Evolutionary conservation across 73 alveolate genomes (phyloP).

Genomic region (Effrenium voratum): DNA sequence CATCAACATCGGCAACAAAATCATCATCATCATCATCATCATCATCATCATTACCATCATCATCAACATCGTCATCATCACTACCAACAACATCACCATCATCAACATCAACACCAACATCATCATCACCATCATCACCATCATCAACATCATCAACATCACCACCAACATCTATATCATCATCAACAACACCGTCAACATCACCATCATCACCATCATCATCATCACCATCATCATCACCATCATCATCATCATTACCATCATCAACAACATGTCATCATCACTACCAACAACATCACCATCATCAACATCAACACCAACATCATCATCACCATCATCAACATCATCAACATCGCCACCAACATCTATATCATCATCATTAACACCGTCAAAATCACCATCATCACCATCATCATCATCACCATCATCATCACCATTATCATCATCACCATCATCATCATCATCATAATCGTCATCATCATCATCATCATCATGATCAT

Average conservation of each 20-base stretch:
- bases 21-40: too few relatives aligned
- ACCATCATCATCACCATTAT: background rate
- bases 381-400: too few relatives aligned
- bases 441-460: background rate
- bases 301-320: background rate
- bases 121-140: background rate
- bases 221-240: background rate
- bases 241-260: background rate
- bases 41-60: too few relatives aligned
- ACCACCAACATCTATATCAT: background rate
- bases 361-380: too few relatives aligned
- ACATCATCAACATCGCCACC: too few relatives aligned
- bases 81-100: too few relatives aligned
- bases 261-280: background rate
- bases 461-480: background rate
- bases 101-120: too few relatives aligned
- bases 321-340: background rate
- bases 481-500: background rate
- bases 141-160: background rate
- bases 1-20: too few relatives aligned
- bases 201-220: background rate
- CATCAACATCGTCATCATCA: too few relatives aligned
- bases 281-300: background rate
- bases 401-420: too few relatives aligned
- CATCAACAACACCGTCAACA: background rate